Evolutionary conservation across 352 stramenopile species (phyloP).

Genomic region (Blastocystis sp.): DNA sequence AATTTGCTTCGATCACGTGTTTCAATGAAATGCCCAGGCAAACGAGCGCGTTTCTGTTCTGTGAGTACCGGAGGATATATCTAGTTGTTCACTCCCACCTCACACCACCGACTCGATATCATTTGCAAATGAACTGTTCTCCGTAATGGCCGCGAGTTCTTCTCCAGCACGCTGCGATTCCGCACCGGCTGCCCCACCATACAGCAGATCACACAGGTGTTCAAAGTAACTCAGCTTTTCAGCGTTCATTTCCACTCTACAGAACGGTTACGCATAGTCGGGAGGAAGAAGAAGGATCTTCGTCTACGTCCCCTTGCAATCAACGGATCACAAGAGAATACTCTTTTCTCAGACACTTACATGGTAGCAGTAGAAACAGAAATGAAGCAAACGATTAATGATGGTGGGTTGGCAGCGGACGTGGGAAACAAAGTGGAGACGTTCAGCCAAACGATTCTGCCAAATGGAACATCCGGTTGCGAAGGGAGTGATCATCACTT

Average conservation of each 20-base stretch:
- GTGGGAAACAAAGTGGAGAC: no score
- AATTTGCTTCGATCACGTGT: constrained; percentile 37
- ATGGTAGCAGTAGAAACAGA: no score
- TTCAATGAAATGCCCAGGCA: constrained; percentile 38
- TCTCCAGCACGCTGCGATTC: background rate
- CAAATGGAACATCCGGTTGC: no score
- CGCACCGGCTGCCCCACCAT: background rate
- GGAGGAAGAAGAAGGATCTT: no score
- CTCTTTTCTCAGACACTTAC: no score
- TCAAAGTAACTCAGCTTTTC: constrained; percentile 51
- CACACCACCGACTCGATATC: background rate
- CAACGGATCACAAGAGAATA: no score
- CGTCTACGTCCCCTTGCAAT: no score
- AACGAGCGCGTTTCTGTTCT: constrained; percentile 17
- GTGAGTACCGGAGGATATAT: constrained; percentile 26
- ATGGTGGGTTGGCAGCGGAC: no score
- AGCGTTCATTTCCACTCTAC: constrained; percentile 17
- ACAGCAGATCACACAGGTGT: constrained; percentile 18
- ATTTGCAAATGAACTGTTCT: constrained; percentile 46
- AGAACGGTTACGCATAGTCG: background rate
- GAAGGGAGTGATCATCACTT: no score
- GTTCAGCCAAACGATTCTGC: no score
- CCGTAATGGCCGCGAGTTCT: background rate
- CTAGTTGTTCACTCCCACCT: background rate
- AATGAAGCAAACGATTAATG: no score